phyloP scores from a whole-genome alignment of 495 filamentous ascomycete genomes.

The Aspergillus haitiensis region DNA sequence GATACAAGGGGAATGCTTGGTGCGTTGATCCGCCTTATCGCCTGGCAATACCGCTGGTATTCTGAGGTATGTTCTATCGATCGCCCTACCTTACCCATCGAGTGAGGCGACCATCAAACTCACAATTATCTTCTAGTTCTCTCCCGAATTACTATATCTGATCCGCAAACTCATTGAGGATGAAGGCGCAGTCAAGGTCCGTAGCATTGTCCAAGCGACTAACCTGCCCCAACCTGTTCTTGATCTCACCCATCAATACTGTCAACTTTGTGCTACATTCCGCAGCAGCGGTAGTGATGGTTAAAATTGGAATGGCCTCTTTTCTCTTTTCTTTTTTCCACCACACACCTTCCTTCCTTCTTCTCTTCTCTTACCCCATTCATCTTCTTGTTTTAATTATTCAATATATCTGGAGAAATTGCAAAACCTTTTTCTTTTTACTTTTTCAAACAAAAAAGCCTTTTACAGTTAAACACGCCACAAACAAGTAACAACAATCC shows the following conservation, averaged over 20 bases:
- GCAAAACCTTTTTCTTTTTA: not conserved
- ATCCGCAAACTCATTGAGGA: constrained; percentile 94
- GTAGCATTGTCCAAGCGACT: constrained; percentile 95
- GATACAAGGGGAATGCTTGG: constrained; percentile 75
- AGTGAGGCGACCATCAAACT: constrained; percentile 5
- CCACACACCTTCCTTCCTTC: not conserved
- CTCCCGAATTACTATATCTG: constrained; percentile 78
- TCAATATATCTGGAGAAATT: too few relatives aligned
- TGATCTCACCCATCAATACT: constrained; percentile 95
- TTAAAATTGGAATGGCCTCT: constrained; percentile 37
- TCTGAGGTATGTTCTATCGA: constrained; percentile 72
- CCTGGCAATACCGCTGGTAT: constrained; percentile 99
- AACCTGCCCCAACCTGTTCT: constrained; percentile 89
- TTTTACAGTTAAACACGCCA: not conserved
- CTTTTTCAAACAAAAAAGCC: not conserved
- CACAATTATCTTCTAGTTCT: constrained; percentile 65
- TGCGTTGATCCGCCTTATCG: constrained; percentile 80
- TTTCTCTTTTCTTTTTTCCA: constrained; percentile 10
- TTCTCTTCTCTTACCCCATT: not conserved
- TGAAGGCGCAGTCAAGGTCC: constrained; percentile 94
- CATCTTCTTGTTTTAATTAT: not conserved
- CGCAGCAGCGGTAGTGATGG: constrained; percentile 91
- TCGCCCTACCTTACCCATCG: not conserved
- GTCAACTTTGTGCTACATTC: constrained; percentile 89
- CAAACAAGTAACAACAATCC: not conserved